These are phyloP conservation scores for Cetraspora pellucida DNA, from an alignment of 192 early-diverging fungal genomes.

Conservation along the genomic window DNA sequence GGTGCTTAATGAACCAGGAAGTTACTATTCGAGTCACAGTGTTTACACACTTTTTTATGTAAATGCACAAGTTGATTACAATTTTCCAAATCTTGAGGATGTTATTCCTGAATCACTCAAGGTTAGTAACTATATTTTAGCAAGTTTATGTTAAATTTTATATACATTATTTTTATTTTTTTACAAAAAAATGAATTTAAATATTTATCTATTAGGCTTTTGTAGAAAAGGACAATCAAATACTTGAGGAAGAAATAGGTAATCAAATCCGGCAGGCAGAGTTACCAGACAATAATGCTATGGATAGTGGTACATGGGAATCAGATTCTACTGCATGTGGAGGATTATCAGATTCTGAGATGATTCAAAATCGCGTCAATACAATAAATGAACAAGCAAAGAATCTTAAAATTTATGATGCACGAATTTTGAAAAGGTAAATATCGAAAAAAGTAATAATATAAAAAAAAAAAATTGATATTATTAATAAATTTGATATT, in stretches of 20 bases:
- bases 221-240: constrained; percentile 1
- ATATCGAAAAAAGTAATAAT: too few relatives aligned
- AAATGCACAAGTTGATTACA: background rate
- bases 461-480: background rate
- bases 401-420: background rate
- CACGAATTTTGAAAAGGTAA: background rate
- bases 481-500: background rate
- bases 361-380: background rate
- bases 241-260: background rate
- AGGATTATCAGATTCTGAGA: background rate
- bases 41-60: constrained; percentile 20
- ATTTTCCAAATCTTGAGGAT: background rate
- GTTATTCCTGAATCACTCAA: constrained; percentile 3
- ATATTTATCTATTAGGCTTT: background rate
- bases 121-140: background rate
- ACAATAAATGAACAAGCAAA: background rate
- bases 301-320: background rate
- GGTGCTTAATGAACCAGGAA: background rate
- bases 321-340: background rate
- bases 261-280: background rate
- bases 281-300: background rate
- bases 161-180: background rate
- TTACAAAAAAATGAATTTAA: background rate
- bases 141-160: background rate
- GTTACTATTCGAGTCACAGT: background rate